Base-by-base conservation (phyloP, 2,329 filamentous ascomycete genomes). In the Domatiomyces globalis region DNA sequence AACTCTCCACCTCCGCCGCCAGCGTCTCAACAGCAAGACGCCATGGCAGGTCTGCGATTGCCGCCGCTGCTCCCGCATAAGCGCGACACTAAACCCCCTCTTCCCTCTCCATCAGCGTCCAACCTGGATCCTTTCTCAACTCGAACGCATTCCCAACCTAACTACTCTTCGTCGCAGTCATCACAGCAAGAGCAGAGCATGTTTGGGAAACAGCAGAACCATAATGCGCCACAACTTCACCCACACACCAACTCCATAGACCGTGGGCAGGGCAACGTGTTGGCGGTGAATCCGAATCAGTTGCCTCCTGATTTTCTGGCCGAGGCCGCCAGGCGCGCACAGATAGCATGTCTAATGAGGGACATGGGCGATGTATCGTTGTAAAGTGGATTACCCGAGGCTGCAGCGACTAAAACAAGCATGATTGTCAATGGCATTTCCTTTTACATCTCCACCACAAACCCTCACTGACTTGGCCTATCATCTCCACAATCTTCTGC, bases 321-420 rank as follows among this genome's bases (percentile, higher is more conserved):
- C 36, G 90, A 96, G 72, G 90, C 90, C 1, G 90, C 88, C 44
- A 95, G 94, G 70, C 77, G 89, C 43, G 90, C 90, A 8, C 87
- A 95, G 69, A 85, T 95, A 75, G 87, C 87, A 43, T 81, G 88
- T 62, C 73, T 95, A 65, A 85, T 89, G 75, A 78, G 89, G 56
- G 90, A 95, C 67, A 76, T 96, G 63, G 87, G 87, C 62, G 79
- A 81, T 57, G 76, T 85, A 63, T 79, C 78, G 49, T 68, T 87
- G 18, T 65, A 39, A 39, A 39, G 33, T 39, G 33, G 33, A 39
- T 15, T 39, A 39, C 12, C 33, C 33, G 33, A 39, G 33, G 33
- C 8, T 2, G 29, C 33, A 39, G 10, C 33, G 12, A 15, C 33
- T 5, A 15, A 10, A 15, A 9, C 10, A 10, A 39, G 33, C 33